phyloP scores from a whole-genome alignment of 257 asterid species.

The Primulina tabacum region DNA sequence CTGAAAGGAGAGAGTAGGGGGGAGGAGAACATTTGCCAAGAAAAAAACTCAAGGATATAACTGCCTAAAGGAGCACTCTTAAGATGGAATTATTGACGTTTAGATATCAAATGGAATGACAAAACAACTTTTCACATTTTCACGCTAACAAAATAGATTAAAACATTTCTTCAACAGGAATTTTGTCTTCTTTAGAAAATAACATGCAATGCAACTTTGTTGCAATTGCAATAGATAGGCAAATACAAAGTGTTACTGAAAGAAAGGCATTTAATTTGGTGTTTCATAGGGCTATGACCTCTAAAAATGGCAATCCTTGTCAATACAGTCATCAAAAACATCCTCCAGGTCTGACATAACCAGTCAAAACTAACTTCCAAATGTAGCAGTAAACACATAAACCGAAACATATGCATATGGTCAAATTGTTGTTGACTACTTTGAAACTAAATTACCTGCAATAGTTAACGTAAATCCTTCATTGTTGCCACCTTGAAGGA shows the following conservation, averaged over 20 bases:
- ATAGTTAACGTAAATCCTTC: slow-evolving; percentile 59
- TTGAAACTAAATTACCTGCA: slow-evolving; percentile 48
- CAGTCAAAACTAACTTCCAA: neutral
- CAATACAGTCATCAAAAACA: neutral
- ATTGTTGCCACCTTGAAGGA: slow-evolving; percentile 34
- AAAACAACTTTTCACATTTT: neutral
- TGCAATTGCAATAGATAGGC: neutral
- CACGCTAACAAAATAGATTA: neutral
- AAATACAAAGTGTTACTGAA: neutral
- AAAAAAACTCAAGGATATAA: neutral
- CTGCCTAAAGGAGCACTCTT: neutral
- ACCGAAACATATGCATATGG: neutral
- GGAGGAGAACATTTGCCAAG: neutral
- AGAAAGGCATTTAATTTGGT: neutral
- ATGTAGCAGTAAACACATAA: neutral
- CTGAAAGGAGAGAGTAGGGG: neutral
- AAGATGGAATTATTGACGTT: neutral
- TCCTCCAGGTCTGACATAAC: neutral
- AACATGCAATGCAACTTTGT: neutral
- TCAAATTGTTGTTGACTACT: slow-evolving; percentile 3
- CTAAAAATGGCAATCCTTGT: neutral
- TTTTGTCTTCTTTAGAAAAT: neutral
- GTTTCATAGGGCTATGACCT: neutral
- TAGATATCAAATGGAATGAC: neutral
- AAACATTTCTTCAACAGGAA: neutral